Evolutionary conservation across 495 filamentous ascomycete genomes (phyloP).

Genomic region (Aspergillus leporis): DNA sequence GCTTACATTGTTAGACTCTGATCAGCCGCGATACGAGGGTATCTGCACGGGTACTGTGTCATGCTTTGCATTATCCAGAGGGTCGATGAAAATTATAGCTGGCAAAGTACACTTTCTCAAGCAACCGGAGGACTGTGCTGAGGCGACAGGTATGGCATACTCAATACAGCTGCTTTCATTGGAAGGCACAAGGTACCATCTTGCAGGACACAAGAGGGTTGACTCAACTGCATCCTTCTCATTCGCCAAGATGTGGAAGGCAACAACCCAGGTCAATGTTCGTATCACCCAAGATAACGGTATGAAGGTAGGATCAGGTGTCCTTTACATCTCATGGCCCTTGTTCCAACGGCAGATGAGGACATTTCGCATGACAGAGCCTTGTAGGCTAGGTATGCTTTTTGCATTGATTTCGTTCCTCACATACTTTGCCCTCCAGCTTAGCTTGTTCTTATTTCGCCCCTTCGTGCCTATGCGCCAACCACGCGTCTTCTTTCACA

Average conservation of each 20-base stretch:
- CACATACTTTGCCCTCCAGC: constrained; percentile 57
- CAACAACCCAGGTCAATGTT: constrained; percentile 64
- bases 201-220: constrained; percentile 64
- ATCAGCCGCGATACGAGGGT: constrained; percentile 14
- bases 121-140: constrained; percentile 50
- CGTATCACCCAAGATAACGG: constrained; percentile 43
- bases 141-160: constrained; percentile 60
- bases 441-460: constrained; percentile 53
- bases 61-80: constrained; percentile 54
- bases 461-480: constrained; percentile 40
- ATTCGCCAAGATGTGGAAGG: constrained; percentile 55
- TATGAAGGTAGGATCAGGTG: constrained; percentile 55
- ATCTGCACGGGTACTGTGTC: constrained; percentile 59
- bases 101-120: constrained; percentile 46
- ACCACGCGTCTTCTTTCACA: constrained; percentile 2
- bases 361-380: constrained; percentile 43
- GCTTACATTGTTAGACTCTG: neutral
- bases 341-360: constrained; percentile 60
- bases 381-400: neutral
- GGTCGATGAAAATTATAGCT: constrained; percentile 47
- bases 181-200: constrained; percentile 50
- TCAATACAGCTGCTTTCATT: constrained; percentile 59
- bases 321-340: constrained; percentile 54
- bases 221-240: constrained; percentile 59
- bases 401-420: constrained; percentile 25